phyloP scores from a whole-genome alignment of 73 alveolate genomes.

The Blepharisma japonicum region DNA sequence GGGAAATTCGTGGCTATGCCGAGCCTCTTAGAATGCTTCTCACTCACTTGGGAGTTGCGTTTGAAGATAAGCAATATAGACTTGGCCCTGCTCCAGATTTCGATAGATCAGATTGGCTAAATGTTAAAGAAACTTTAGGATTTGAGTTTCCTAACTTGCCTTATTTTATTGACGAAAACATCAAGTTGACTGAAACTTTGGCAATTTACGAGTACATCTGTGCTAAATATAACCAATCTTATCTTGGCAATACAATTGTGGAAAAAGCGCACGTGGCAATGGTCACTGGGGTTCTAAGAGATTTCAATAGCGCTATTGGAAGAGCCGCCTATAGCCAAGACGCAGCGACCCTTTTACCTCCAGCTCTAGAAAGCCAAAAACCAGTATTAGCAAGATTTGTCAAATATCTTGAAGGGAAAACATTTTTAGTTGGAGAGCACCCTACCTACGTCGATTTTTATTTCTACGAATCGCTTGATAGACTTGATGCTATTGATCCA shows the following conservation, averaged over 20 bases:
- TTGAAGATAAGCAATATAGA: conserved; percentile 26
- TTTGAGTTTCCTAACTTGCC: conserved; percentile 40
- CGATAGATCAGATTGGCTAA: conserved; percentile 15
- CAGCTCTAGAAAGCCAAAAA: not conserved
- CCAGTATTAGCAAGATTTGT: conserved; percentile 19
- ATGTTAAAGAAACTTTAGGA: conserved; percentile 28
- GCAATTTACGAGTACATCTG: conserved; percentile 42
- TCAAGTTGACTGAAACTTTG: conserved; percentile 31
- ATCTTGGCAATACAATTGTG: conserved; percentile 38
- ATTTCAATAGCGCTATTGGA: not conserved
- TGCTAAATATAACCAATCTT: conserved; percentile 30
- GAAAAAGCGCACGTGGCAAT: conserved; percentile 27
- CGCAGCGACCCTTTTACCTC: conserved; percentile 23
- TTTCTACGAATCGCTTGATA: conserved; percentile 35
- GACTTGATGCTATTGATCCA: conserved; percentile 17
- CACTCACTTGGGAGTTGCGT: conserved; percentile 37
- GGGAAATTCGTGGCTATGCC: conserved; percentile 50
- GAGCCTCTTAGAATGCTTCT: conserved; percentile 38
- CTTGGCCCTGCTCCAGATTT: conserved; percentile 41
- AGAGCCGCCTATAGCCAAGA: not conserved
- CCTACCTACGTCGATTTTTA: conserved; percentile 30
- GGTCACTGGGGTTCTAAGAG: conserved; percentile 35
- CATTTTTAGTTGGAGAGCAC: conserved; percentile 36
- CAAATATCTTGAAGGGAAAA: conserved; percentile 27
- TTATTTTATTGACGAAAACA: conserved; percentile 40